phyloP scores from a whole-genome alignment of 169 alveolate genomes.

The Neospora caninum region DNA sequence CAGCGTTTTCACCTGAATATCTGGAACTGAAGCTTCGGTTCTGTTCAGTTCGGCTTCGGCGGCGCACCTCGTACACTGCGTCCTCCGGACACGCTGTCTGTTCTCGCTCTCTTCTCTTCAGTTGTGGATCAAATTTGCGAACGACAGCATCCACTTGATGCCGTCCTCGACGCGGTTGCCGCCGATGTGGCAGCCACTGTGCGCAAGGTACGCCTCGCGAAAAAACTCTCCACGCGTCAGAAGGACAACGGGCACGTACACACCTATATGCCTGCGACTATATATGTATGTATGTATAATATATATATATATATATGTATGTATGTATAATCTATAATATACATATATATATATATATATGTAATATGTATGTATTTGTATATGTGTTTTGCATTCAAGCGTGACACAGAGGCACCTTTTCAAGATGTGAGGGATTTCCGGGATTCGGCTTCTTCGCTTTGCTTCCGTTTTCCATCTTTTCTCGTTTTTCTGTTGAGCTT shows the following conservation, averaged over 20 bases:
- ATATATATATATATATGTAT: too few relatives aligned
- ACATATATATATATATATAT: neutral
- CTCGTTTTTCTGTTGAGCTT: neutral
- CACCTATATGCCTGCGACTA: neutral
- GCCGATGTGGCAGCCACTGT: conserved; percentile 29
- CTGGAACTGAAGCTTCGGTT: too few relatives aligned
- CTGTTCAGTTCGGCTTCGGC: too few relatives aligned
- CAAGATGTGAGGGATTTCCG: too few relatives aligned
- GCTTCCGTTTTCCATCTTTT: neutral
- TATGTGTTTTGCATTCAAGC: too few relatives aligned
- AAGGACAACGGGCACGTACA: neutral
- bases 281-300: neutral
- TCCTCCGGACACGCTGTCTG: neutral
- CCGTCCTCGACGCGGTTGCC: conserved; percentile 21
- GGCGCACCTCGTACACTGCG: neutral
- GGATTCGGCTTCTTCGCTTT: neutral
- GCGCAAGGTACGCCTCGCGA: neutral
- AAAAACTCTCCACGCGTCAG: neutral
- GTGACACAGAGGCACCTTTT: too few relatives aligned
- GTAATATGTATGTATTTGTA: neutral
- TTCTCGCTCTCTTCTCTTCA: neutral
- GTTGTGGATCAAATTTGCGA: conserved; percentile 20
- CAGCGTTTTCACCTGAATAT: too few relatives aligned
- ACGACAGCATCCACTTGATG: conserved; percentile 20
- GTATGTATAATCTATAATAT: neutral